A percentile compares a stretch with the other conserved stretches of the same genome.
These are phyloP conservation scores for Hirsutella rhossiliensis DNA, from an alignment of 2,329 filamentous ascomycete genomes.

Conservation along the genomic window DNA sequence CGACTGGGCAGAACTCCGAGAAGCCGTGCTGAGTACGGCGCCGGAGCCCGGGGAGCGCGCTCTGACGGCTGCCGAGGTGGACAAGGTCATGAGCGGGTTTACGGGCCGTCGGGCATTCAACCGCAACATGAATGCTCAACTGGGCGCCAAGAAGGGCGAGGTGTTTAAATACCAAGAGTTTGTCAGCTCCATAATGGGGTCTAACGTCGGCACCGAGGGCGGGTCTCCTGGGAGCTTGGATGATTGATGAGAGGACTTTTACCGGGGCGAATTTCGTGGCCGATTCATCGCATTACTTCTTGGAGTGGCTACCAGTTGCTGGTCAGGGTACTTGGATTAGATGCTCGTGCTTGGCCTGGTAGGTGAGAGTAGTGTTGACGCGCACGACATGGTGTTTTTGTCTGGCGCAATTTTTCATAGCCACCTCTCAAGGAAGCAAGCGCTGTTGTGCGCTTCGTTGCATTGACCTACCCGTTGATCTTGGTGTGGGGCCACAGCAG, in stretches of 20 bases:
- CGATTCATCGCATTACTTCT: no score
- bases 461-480: no score
- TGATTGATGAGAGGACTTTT: not conserved
- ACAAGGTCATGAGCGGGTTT: conserved; percentile 79
- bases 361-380: no score
- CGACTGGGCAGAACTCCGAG: conserved; percentile 68
- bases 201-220: conserved; percentile 24
- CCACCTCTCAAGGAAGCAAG: no score
- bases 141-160: conserved; percentile 58
- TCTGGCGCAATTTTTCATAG: no score
- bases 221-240: conserved; percentile 16
- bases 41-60: conserved; percentile 59
- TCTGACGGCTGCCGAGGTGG: conserved; percentile 63
- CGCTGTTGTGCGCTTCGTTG: no score
- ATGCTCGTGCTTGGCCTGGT: no score
- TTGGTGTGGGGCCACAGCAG: no score
- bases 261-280: no score
- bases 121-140: conserved; percentile 39
- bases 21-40: conserved; percentile 70
- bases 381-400: no score
- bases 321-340: no score
- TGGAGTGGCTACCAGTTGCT: no score
- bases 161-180: conserved; percentile 94
- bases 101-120: conserved; percentile 74
- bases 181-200: conserved; percentile 56